Evolutionary conservation across 345 rosid genomes (phyloP), one percentile per base, ranked within the genome.

Genomic region (Moricandia moricandioides): DNA sequence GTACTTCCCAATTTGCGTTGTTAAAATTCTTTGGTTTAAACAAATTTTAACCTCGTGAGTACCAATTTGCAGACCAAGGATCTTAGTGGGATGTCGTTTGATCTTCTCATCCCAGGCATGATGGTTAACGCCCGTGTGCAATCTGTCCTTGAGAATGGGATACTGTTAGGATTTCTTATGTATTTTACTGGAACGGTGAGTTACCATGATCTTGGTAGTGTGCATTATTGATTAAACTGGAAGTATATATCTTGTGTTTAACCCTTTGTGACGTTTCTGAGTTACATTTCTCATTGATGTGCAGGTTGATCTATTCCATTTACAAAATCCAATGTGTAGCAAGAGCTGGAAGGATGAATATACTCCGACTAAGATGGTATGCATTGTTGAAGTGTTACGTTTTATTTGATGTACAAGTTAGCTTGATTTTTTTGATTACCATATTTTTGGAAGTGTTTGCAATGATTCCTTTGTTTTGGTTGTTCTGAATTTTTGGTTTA

Each of bases 131-230:
- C 96, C 58, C 88, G 87, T 24, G 96, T 95, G 57, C 87, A 84
- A 81, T 87, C 99, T 14, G 89, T 90, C 54, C 92, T 95, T 67
- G 91, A 90, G 82, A 90, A 92, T 84, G 99, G 99, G 77, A 81
- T 95, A 66, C 72, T 95, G 86, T 81, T 95, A 54, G 85, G 91
- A 29, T 95, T 95, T 79, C 96, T 92, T 29, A 90, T 93, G 18
- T 92, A 90, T 82, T 95, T 92, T 67, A 85, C 89, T 65, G 99
- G 99, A 87, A 95, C 97, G 27, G 99, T 95, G 81, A 87, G 96
- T 86, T 78, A 71, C 59, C 62, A 29, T 70, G 58, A 47, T 72
- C 54, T 58, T 71, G 55, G 14, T 78, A 7, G 3, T 51, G 43
- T 56, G 65, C 61, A 9, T 47, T 59, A 58, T 71, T 59, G 16